Conservation (phyloP, 805 yeast genomes). For the Lachancea fermentati region DNA sequence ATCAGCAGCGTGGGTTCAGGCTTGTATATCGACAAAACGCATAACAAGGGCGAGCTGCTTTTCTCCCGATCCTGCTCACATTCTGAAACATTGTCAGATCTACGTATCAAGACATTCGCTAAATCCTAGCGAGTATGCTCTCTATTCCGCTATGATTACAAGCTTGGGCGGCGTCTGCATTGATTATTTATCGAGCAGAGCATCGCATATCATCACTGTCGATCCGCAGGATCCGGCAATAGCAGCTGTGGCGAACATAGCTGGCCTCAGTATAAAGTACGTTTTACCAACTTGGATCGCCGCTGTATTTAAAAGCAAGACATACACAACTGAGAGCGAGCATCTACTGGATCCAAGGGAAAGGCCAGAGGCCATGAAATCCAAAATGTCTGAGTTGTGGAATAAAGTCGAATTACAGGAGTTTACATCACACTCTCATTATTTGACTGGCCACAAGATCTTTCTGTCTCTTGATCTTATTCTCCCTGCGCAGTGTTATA, state of each 20-base stretch:
- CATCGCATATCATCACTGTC: conserved; percentile 71
- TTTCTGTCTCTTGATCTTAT: conserved; percentile 52
- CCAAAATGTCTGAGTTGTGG: conserved; percentile 5
- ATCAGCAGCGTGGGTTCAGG: conserved; percentile 22
- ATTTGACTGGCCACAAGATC: conserved; percentile 42
- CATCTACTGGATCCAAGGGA: conserved; percentile 41
- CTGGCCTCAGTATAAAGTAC: conserved; percentile 42
- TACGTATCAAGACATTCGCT: conserved; percentile 53
- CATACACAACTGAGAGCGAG: conserved; percentile 45
- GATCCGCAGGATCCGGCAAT: conserved; percentile 54
- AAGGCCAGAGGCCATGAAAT: conserved; percentile 8
- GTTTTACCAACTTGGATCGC: conserved; percentile 81
- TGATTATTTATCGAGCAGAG: conserved; percentile 55
- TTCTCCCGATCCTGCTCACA: conserved; percentile 65
- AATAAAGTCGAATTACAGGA: conserved; percentile 1
- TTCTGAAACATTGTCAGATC: conserved; percentile 56
- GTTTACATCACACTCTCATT: conserved; percentile 12
- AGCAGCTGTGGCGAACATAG: conserved; percentile 42
- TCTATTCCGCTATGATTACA: conserved; percentile 50
- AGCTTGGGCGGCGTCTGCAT: conserved; percentile 74
- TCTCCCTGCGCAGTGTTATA: conserved; percentile 40
- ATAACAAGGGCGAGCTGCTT: conserved; percentile 34
- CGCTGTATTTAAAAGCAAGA: conserved; percentile 52
- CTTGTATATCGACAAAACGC: conserved; percentile 17
- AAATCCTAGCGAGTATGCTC: conserved; percentile 60